Evolutionary conservation across 306 rosid species (phyloP), one percentile per base, ranked within the genome.

Genomic region (Trifolium fragiferum): DNA sequence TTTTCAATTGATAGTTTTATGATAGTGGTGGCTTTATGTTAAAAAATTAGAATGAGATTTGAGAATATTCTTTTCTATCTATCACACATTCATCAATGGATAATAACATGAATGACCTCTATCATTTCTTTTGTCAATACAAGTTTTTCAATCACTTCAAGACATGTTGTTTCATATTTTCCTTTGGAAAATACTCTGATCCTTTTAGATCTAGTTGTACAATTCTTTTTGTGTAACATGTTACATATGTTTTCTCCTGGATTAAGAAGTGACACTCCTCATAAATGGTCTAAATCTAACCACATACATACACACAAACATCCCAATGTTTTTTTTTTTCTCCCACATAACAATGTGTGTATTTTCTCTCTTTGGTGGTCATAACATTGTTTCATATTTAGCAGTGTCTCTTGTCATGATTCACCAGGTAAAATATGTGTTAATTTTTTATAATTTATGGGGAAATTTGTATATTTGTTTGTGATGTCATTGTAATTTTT

Each of bases 181-280:
- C 69, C 66, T 68, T 38, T 1, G 58, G 47, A 58, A 53, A 55
- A 21, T 54, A 53, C 67, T 20, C 25, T 21, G 57, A 7, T 27
- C 72, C 60, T 51, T 79, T 70, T 72, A 75, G 83, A 83, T 79
- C 83, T 79, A 72, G 67, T 37, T 78, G 16, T 61, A 68, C 61
- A 18, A 10, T 60, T 62, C 51, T 12, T 8, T 37, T 7, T 7
- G 7, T 7, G 10, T 35, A 33, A 50, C 35, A 18, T 49, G 77
- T 64, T 59, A 18, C 27, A 12, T 73, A 27, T 7, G 19, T 67
- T 61, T 60, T 59, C 51, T 82, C 46, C 55, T 60, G 82, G 76
- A 35, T 65, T 76, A 5, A 54, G 18, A 66, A 27, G 71, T 37
- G 66, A 10, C 12, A 50, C 68, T 60, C 10, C 38, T 13, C 46